Evolutionary conservation across 1,139 yeast species (phyloP), one percentile per base, ranked within the genome.

Genomic region (Blastobotrys petasosporus): DNA sequence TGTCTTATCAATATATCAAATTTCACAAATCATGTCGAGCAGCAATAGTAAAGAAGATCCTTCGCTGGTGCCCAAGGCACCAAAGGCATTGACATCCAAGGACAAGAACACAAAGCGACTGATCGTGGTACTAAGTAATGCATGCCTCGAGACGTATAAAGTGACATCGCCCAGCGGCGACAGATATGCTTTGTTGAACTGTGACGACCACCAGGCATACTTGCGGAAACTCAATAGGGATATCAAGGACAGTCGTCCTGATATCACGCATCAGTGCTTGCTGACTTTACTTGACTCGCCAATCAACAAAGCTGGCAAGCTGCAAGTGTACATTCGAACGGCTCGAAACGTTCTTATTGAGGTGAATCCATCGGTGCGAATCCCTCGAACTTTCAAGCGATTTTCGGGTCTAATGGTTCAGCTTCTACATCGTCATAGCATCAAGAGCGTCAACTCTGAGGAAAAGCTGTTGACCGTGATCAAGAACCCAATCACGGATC

Each of bases 391-490:
- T 1, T 92, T 92, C 71, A 92, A 92, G 69, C 82, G 98, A 67
- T 92, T 92, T 63, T 86, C 96, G 7, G 98, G 98, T 11, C 77
- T 92, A 55, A 92, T 92, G 97, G 98, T 92, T 41, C 98, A 92
- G 67, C 75, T 92, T 50, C 74, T 92, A 57, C 97, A 92, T 67
- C 85, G 87, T 67, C 76, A 92, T 56, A 84, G 95, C 48, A 94
- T 92, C 59, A 80, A 97, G 59, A 85, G 95, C 8, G 97, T 92
- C 47, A 87, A 90, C 66, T 85, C 95, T 2, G 95, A 92, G 65
- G 98, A 92, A 63, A 88, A 87, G 66, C 77, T 92, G 55, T 77
- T 92, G 58, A 88, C 83, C 68, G 97, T 92, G 48, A 90, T 92
- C 65, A 92, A 92, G 66, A 92, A 92, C 68, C 98, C 98, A 47